Conservation (phyloP, 228 moss, liverwort and hornwort species). For the Sphagnum magellanicum region DNA sequence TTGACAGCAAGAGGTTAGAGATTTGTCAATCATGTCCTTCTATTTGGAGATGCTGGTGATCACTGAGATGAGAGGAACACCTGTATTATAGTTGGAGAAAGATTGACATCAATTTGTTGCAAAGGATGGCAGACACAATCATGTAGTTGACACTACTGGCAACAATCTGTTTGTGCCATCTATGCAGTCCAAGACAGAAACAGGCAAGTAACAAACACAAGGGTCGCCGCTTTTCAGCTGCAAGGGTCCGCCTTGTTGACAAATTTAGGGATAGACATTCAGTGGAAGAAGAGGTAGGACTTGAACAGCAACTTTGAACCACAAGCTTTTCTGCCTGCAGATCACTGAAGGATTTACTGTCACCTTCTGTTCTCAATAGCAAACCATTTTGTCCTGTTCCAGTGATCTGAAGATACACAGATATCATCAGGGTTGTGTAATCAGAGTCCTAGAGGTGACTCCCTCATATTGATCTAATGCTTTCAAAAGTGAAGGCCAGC, state of each 20-base stretch:
- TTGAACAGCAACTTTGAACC: background rate
- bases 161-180: background rate
- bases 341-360: background rate
- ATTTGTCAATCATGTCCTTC: background rate
- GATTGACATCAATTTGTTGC: too few species aligned
- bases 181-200: slow-evolving; percentile 47
- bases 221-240: slow-evolving; percentile 29
- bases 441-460: background rate
- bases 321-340: background rate
- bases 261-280: slow-evolving; percentile 23
- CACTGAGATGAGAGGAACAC: too few species aligned
- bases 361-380: background rate
- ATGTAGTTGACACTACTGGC: too few species aligned
- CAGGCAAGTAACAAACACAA: slow-evolving; percentile 64
- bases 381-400: background rate
- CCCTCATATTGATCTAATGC: background rate
- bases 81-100: too few species aligned
- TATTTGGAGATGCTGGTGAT: background rate
- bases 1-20: slow-evolving; percentile 30
- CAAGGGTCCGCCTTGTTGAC: slow-evolving; percentile 41
- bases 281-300: slow-evolving; percentile 42
- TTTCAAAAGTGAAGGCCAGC: background rate
- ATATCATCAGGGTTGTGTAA: background rate
- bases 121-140: too few species aligned
- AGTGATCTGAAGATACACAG: background rate